phyloP scores from a whole-genome alignment of 2,329 filamentous ascomycete species.

The Verruconis gallopava region DNA sequence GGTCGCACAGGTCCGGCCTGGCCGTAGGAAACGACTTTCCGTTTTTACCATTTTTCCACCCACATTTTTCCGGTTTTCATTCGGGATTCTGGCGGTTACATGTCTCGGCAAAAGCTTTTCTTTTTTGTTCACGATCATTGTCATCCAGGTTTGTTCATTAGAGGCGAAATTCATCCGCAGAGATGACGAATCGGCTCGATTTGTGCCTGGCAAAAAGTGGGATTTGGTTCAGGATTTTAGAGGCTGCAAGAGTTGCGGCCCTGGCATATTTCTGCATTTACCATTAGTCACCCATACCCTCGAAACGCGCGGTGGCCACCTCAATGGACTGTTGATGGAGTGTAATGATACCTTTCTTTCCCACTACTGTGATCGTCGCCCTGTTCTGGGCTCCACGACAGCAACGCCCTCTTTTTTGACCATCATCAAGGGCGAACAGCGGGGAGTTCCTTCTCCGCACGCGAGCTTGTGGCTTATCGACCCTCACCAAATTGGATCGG shows the following conservation, averaged over 20 bases:
- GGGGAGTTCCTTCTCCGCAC: no score
- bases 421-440: no score
- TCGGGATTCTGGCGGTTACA: neutral
- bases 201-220: neutral
- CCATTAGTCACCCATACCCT: neutral
- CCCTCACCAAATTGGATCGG: no score
- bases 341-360: no score
- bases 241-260: neutral
- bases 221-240: neutral
- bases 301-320: no score
- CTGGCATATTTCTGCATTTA: neutral
- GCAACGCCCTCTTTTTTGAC: no score
- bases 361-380: no score
- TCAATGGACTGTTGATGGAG: no score
- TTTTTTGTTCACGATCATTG: neutral
- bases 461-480: no score
- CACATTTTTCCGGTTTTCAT: neutral
- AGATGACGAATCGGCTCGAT: neutral
- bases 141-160: neutral
- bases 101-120: neutral
- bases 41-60: neutral
- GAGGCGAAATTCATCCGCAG: neutral
- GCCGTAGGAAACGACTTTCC: constrained; percentile 3
- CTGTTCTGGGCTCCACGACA: no score
- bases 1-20: no score